Percentiles rank a stretch among this genome's conserved stretches.
phyloP scores from a whole-genome alignment of 331 rosid genomes.

The Rosa hybrid region DNA sequence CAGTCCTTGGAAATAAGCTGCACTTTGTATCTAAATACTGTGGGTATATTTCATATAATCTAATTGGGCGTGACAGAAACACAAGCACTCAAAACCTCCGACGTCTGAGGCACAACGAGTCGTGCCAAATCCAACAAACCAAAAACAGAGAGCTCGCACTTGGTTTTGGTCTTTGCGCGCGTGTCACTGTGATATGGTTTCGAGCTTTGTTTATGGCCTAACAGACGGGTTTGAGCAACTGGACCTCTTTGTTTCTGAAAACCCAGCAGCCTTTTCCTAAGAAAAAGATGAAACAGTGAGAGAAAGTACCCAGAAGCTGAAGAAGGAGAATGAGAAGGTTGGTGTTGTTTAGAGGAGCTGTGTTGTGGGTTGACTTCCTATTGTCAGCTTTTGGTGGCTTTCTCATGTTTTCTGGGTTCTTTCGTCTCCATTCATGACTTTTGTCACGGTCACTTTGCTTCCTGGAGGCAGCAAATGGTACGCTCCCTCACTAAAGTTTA shows the following conservation, averaged over 20 bases:
- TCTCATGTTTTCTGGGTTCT: conserved; percentile 34
- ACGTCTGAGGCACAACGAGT: not conserved
- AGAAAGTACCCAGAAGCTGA: conserved; percentile 20
- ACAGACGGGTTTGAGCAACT: conserved; percentile 41
- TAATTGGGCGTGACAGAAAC: conserved; percentile 28
- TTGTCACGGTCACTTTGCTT: conserved; percentile 31
- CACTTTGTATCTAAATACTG: conserved; percentile 32
- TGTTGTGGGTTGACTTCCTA: conserved; percentile 37
- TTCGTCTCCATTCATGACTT: conserved; percentile 16
- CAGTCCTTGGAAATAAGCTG: conserved; percentile 14
- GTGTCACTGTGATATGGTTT: conserved; percentile 45
- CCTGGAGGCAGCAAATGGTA: conserved; percentile 47
- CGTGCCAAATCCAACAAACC: not conserved
- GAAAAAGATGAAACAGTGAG: conserved; percentile 6
- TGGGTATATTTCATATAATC: conserved; percentile 41
- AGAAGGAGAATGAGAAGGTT: not conserved
- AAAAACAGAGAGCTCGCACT: not conserved
- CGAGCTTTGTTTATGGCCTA: conserved; percentile 37
- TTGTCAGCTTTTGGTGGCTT: conserved; percentile 27
- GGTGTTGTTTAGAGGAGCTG: conserved; percentile 19
- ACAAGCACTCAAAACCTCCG: conserved; percentile 27
- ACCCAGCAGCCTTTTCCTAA: conserved; percentile 26
- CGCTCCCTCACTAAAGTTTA: conserved; percentile 13
- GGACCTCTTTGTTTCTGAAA: conserved; percentile 58
- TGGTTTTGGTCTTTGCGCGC: not conserved